Evolutionary conservation across 108 stramenopile genomes (phyloP), one percentile per base, ranked within the genome.

Genomic region (Schizochytrium sp.): DNA sequence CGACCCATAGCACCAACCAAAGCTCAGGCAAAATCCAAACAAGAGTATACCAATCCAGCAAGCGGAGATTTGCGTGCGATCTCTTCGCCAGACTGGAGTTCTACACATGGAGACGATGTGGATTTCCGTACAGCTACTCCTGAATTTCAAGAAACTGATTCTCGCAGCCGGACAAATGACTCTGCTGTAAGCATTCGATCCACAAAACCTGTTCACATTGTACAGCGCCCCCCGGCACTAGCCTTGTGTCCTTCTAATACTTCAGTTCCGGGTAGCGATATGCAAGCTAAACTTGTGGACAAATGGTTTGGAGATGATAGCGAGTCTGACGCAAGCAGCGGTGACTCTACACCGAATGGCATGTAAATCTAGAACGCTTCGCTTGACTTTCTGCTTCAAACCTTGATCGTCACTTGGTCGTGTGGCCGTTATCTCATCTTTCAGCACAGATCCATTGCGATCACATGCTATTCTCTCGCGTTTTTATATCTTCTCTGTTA

Each of bases 41-140:
- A 60, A 60, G 1, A 0, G 17, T 60, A 60, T n/a, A 60, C 59
- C 28, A 28, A n/a, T 60, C 59, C 59, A 60, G 59, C 59, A 60
- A 60, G 59, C 59, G 1, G 19, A 13, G 64, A 69, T 69, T 38
- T 15, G 64, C 64, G 64, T 44, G 64, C 64, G 42, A 69, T 69
- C 28, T 69, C 64, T 38, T 69, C 64, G 0, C 44, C 64, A 38
- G 64, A 69, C 10, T 69, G 64, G 64, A 38, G 42, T 38, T 69
- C 64, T 8, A 44, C 64, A 7, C 64, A 38, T 1, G 44, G 8
- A 1, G 64, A 69, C 64, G 3, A 69, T 0, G 64, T 69, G 28
- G 42, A 44, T 7, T 44, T 44, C 7, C 42, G 5, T 8, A 69
- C 64, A 7, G 42, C 64, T 28, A 13, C 44, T 7, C 64, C 64